Evolutionary conservation across 2,329 filamentous ascomycete species (phyloP), one percentile per base, ranked within the genome.

Genomic region (Stachybotrys chlorohalonatus): DNA sequence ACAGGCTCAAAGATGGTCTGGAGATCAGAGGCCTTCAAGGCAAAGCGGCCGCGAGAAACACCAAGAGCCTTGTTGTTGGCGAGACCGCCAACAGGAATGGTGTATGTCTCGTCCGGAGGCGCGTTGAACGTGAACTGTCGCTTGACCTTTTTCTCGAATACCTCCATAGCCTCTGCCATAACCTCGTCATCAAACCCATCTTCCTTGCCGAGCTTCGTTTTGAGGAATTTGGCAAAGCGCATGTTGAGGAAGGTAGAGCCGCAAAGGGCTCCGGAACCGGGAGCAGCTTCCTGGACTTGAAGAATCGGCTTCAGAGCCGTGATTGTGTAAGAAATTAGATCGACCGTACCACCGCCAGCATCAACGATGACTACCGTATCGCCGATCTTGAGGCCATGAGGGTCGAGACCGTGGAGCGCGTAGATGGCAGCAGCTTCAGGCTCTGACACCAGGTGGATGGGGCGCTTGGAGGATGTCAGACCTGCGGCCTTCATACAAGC

Each of bases 361-460:
- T 80, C 77, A 9, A 77, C 75, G n/a, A 80, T 69, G 13, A 79
- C 71, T 32, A 80, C 72, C 2, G 73, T 75, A 39, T 80, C 75
- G 11, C 68, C 70, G 11, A 72, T 59, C 51, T 73, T 63, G 30
- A 76, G 63, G 0, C 68, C 68, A 31, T 73, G 67, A 0, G 66
- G 68, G 39, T 73, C 66, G 5, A 76, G 63, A 0, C 69, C 69
- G 52, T 74, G 67, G 0, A 79, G 63, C 2, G 74, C 69, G 55
- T 75, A 75, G 31, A 76, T 72, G 9, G 76, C 76, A 1, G 76
- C 76, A 8, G 76, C 76, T 61, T 79, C 76, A 7, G 77, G 75
- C 55, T 80, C 76, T 0, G 75, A 76, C 16, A 78, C 64, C 5
- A 79, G 64, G 16, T 73, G 67, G 11, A 77, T 71, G 7, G 67